These are phyloP conservation scores for Talaromyces sp. DNA, from an alignment of 2,329 filamentous ascomycete genomes.

Conservation along the genomic window DNA sequence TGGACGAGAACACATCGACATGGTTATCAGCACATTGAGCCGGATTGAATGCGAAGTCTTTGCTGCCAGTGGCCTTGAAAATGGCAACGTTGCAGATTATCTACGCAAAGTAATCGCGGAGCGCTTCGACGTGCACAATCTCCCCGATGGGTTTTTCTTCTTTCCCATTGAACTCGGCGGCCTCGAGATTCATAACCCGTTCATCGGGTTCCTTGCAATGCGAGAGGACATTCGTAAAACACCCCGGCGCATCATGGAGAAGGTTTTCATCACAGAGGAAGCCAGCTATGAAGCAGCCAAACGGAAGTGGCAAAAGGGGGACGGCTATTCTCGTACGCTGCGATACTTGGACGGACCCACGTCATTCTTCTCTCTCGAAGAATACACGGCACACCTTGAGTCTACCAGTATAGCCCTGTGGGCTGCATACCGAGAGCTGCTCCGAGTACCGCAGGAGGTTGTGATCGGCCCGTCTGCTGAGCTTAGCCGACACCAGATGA, in stretches of 20 bases:
- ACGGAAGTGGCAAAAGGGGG: slow-evolving; percentile 24
- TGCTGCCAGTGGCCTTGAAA: slow-evolving; percentile 19
- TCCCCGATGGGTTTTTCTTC: slow-evolving; percentile 49
- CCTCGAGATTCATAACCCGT: slow-evolving; percentile 46
- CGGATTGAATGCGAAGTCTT: slow-evolving; percentile 45
- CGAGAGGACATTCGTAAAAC: slow-evolving; percentile 35
- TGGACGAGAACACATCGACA: slow-evolving; percentile 50
- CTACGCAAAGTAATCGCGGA: slow-evolving; percentile 48
- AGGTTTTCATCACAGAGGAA: slow-evolving; percentile 41
- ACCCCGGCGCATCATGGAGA: slow-evolving; percentile 27
- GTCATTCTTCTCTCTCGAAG: slow-evolving; percentile 35
- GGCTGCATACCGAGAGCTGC: slow-evolving; percentile 27
- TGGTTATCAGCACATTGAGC: slow-evolving; percentile 47
- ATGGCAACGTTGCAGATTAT: slow-evolving; percentile 48
- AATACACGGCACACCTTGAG: slow-evolving; percentile 32
- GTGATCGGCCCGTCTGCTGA: slow-evolving; percentile 22
- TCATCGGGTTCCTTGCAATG: slow-evolving; percentile 44
- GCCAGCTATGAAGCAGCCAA: slow-evolving; percentile 47
- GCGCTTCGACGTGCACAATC: slow-evolving; percentile 45
- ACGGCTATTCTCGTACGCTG: slow-evolving; percentile 3
- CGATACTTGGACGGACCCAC: neutral
- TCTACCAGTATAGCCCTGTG: slow-evolving; percentile 23
- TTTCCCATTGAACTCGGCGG: slow-evolving; percentile 49
- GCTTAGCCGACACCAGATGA: slow-evolving; percentile 20
- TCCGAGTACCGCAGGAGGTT: slow-evolving; percentile 25